These are phyloP conservation scores for Puccinellia tenuiflora DNA, from an alignment of 176 grass and related monocot genomes.

Conservation along the genomic window DNA sequence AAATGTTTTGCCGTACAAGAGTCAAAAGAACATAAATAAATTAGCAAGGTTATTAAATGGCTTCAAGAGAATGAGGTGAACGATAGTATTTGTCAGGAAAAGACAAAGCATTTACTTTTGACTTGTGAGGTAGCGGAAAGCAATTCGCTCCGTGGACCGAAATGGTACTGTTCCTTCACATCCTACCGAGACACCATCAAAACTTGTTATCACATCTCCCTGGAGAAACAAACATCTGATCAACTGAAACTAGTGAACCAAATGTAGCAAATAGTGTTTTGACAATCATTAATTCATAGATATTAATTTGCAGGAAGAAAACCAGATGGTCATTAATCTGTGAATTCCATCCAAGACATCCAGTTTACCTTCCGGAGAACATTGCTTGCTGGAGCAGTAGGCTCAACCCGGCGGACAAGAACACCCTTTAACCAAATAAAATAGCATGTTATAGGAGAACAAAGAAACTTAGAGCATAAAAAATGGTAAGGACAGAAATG, in stretches of 20 bases:
- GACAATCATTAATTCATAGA: conserved; percentile 17
- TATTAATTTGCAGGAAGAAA: conserved; percentile 15
- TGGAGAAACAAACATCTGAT: conserved; percentile 39
- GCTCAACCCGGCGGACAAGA: conserved; percentile 86
- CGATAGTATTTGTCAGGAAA: conserved; percentile 8
- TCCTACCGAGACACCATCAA: conserved; percentile 76
- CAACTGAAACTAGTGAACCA: conserved; percentile 22
- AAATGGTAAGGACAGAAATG: conserved; percentile 4
- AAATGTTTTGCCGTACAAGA: no score
- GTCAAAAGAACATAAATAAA: no score
- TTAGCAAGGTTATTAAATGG: no score
- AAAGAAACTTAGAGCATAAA: conserved; percentile 3
- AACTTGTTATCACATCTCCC: conserved; percentile 98
- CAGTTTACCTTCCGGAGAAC: conserved; percentile 67
- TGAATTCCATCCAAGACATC: conserved; percentile 14
- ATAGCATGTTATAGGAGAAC: conserved; percentile 14
- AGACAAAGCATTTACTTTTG: conserved; percentile 67
- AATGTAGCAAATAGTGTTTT: conserved; percentile 18
- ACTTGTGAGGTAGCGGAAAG: conserved; percentile 93
- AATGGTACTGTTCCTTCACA: conserved; percentile 97
- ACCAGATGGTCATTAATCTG: conserved; percentile 1
- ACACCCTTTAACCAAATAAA: conserved; percentile 68
- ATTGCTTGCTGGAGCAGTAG: conserved; percentile 75
- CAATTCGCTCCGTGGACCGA: conserved; percentile 87
- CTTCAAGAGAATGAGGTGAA: neutral